A percentile compares a stretch with the other conserved stretches of the same genome.
Evolutionary conservation across 2,329 filamentous ascomycete species (phyloP).

Genomic region (Epicoccum sorghinum): DNA sequence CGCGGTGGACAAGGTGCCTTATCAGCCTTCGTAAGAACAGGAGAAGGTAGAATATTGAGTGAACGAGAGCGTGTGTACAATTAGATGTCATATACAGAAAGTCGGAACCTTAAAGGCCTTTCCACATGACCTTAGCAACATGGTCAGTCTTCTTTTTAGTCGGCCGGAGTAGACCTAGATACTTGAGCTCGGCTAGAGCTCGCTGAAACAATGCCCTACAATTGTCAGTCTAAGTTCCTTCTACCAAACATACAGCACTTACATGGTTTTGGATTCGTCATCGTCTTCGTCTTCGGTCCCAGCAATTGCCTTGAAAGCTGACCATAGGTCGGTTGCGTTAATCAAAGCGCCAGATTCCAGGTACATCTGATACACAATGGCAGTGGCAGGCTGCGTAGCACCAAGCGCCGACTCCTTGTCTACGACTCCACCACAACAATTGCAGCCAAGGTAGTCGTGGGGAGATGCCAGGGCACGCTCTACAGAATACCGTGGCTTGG

Average conservation of each 20-base stretch:
- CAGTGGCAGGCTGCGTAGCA: conserved; percentile 70
- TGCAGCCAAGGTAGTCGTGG: conserved; percentile 77
- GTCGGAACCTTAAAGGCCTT: conserved; percentile 64
- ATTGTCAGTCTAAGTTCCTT: background rate
- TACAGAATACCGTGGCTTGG: conserved; percentile 71
- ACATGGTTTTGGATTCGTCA: conserved; percentile 56
- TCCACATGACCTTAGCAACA: conserved; percentile 81
- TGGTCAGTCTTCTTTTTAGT: conserved; percentile 94
- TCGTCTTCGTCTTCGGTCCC: conserved; percentile 57
- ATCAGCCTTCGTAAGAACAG: conserved; percentile 4
- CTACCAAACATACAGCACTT: conserved; percentile 23
- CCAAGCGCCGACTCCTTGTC: conserved; percentile 54
- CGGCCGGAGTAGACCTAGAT: conserved; percentile 84
- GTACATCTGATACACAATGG: conserved; percentile 79
- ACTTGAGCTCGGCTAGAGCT: conserved; percentile 81
- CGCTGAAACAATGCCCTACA: conserved; percentile 77
- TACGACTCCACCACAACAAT: conserved; percentile 64
- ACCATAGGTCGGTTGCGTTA: conserved; percentile 81
- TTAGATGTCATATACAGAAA: conserved; percentile 1
- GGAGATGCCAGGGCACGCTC: conserved; percentile 75
- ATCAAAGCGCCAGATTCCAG: conserved; percentile 77
- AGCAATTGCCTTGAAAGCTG: conserved; percentile 72
- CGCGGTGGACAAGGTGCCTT: conserved; percentile 9
- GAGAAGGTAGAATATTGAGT: no score
- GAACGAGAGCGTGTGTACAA: conserved; percentile 24